A percentile compares a stretch with the other conserved stretches of the same genome.
These are phyloP conservation scores for Cymbomonas tetramitiformis DNA, from an alignment of 139 green algal species.

Conservation along the genomic window DNA sequence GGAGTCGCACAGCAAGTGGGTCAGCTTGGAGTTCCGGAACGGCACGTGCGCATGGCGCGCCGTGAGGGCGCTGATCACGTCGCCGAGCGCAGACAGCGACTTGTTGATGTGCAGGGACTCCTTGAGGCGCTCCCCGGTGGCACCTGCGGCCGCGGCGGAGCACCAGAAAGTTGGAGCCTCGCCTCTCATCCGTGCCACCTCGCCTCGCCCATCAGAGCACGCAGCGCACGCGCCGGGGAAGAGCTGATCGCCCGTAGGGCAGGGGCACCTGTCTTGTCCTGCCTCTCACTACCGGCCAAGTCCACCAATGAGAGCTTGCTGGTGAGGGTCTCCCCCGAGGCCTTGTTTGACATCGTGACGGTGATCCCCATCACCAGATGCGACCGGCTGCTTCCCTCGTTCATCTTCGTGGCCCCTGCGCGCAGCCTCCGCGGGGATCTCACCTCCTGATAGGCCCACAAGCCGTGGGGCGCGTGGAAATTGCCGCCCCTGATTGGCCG, in stretches of 20 bases:
- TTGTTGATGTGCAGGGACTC: slow-evolving; percentile 78
- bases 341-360: background rate
- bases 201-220: too few relatives aligned
- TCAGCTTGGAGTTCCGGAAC: slow-evolving; percentile 87
- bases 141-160: slow-evolving; percentile 30
- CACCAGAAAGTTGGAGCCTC: too few relatives aligned
- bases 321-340: background rate
- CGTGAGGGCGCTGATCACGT: slow-evolving; percentile 43
- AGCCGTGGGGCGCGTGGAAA: too few relatives aligned
- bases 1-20: slow-evolving; percentile 46
- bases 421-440: background rate
- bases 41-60: slow-evolving; percentile 54
- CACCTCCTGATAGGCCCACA: too few relatives aligned
- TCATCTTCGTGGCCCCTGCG: slow-evolving; percentile 25
- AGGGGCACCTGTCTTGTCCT: slow-evolving; percentile 4
- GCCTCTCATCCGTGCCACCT: too few relatives aligned
- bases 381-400: slow-evolving; percentile 18
- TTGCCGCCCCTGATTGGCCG: too few relatives aligned
- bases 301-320: slow-evolving; percentile 54
- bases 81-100: slow-evolving; percentile 50
- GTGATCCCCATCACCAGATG: slow-evolving; percentile 29
- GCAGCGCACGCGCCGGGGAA: too few relatives aligned
- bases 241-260: too few relatives aligned
- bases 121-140: slow-evolving; percentile 36
- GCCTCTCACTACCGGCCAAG: slow-evolving; percentile 51